Percentiles rank a stretch among this genome's conserved stretches.
phyloP scores from a whole-genome alignment of 2,329 filamentous ascomycete genomes.

The Trichoderma sp. region DNA sequence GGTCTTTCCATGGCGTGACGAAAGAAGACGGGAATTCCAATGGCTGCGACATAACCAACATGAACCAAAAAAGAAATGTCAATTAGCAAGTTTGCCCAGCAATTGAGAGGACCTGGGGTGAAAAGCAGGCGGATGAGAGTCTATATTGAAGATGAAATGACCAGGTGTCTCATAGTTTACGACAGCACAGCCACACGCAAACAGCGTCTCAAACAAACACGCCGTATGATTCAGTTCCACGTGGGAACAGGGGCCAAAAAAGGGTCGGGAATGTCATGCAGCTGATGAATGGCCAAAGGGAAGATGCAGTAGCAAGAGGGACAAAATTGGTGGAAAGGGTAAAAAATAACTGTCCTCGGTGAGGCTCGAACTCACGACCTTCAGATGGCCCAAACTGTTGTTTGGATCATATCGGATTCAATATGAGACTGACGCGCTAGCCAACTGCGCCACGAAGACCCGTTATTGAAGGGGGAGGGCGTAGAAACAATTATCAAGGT shows the following conservation, averaged over 20 bases:
- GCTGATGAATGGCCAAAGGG: background rate
- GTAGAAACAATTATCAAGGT: background rate
- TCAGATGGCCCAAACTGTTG: conserved; percentile 33
- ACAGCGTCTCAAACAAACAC: background rate
- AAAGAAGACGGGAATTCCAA: conserved; percentile 37
- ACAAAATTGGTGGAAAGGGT: background rate
- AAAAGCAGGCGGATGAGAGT: background rate
- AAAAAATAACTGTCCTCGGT: conserved; percentile 37
- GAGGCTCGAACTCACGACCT: conserved; percentile 51
- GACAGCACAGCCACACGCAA: conserved; percentile 4
- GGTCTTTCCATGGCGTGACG: conserved; percentile 37
- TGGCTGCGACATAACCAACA: background rate
- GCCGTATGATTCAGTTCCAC: background rate
- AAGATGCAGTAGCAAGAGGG: background rate
- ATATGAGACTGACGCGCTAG: conserved; percentile 29
- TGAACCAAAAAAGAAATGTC: background rate
- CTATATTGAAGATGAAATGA: background rate
- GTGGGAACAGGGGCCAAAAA: background rate
- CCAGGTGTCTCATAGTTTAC: background rate
- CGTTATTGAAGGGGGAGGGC: background rate
- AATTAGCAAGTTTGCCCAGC: background rate
- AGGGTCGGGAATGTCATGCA: background rate
- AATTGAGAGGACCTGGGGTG: background rate
- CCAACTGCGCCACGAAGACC: conserved; percentile 31
- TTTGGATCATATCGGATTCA: conserved; percentile 26